Evolutionary conservation across 192 early-diverging fungal species (phyloP), one percentile per base, ranked within the genome.

Genomic region (Cetraspora pellucida): DNA sequence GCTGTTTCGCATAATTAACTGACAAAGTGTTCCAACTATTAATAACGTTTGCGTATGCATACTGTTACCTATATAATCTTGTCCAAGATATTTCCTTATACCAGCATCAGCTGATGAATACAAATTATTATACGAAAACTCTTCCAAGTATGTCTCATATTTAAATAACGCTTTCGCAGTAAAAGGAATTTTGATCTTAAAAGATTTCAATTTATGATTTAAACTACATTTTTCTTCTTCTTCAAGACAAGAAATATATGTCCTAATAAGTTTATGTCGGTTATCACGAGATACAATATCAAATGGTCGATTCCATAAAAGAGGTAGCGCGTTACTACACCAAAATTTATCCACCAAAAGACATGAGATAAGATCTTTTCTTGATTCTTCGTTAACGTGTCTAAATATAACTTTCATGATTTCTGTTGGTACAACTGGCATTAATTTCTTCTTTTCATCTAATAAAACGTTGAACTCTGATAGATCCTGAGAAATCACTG

Each of bases 311-410:
- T 10, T 25, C 61, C 61, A 64, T 27, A 64, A 28, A 27, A 37
- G 10, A 23, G 61, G 61, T 16, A 64, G 10, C 27, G 27, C 61
- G 25, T 64, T 43, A 17, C 10, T 64, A 31, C 61, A 64, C 61
- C 61, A 64, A 37, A 30, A 43, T 64, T 43, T 64, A 64, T 28
- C 25, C 4, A 64, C 61, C 17, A 64, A 64, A 37, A 43, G 28
- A 28, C 61, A 64, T 23, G 61, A 25, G 16, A 54, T 14, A 13
- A 54, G 3, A 14, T 54, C 50, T 19, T n/a, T 1, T 54, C 19
- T 54, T 54, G 13, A 19, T n/a, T 54, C 50, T 37, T 37, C 37
- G 1, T 37, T 37, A 54, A 54, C 50, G 19, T 54, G 50, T 11
- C 16, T 54, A n/a, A 54, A 19, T 54, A 54, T 54, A 16, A 14